Evolutionary conservation across 129 eudicot species (phyloP).

Genomic region (Arctium lappa): DNA sequence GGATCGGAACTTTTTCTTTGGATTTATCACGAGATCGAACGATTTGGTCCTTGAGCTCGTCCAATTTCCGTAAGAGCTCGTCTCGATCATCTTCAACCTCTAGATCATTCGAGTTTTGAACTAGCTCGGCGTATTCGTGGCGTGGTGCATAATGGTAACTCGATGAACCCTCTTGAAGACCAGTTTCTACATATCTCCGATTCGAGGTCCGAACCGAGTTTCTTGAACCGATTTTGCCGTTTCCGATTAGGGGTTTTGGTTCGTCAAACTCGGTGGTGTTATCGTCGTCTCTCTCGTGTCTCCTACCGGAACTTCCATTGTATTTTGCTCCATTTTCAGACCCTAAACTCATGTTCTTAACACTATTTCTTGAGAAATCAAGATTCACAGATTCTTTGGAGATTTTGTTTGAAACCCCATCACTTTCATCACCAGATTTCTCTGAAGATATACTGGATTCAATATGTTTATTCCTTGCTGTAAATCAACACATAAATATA

Average conservation of each 20-base stretch:
- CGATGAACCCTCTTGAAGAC: constrained; percentile 51
- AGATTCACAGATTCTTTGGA: constrained; percentile 43
- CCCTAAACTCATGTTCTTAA: constrained; percentile 38
- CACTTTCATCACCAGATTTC: constrained; percentile 65
- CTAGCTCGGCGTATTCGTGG: constrained; percentile 38
- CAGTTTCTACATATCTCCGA: constrained; percentile 38
- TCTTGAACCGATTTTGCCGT: constrained; percentile 29
- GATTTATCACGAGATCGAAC: constrained; percentile 56
- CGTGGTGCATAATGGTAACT: constrained; percentile 27
- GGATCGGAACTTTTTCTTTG: constrained; percentile 47
- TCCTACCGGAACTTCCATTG: constrained; percentile 42
- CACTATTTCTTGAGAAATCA: constrained; percentile 36
- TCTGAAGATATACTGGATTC: constrained; percentile 47
- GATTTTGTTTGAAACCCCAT: constrained; percentile 25
- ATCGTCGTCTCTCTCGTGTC: constrained; percentile 23
- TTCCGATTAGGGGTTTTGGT: constrained; percentile 22
- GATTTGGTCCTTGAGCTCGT: constrained; percentile 73
- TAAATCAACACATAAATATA: constrained; percentile 13
- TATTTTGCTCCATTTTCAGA: constrained; percentile 49
- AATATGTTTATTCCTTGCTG: constrained; percentile 57
- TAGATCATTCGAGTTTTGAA: constrained; percentile 27
- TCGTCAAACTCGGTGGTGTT: constrained; percentile 37
- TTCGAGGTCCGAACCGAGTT: constrained; percentile 35
- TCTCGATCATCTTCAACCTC: constrained; percentile 57
- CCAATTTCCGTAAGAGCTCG: constrained; percentile 77